phyloP scores from a whole-genome alignment of 768 basidiomycete genomes.

The Cantharellus anzutake region DNA sequence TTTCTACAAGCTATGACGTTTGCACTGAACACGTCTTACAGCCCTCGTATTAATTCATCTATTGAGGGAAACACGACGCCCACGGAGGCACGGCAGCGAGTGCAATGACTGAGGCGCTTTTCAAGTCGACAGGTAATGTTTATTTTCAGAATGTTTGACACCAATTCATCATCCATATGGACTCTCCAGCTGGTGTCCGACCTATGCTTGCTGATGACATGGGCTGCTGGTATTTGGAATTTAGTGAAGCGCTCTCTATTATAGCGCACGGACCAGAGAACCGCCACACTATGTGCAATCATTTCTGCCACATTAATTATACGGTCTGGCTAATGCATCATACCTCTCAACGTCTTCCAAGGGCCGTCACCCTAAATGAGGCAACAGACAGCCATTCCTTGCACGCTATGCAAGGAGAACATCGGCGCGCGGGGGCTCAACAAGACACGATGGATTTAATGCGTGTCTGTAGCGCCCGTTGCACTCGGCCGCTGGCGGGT shows the following conservation, averaged over 20 bases:
- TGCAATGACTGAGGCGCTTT: conserved; percentile 74
- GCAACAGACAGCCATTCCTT: too few relatives aligned
- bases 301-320: too few relatives aligned
- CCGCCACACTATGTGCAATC: too few relatives aligned
- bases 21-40: neutral
- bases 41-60: conserved; percentile 8
- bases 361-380: too few relatives aligned
- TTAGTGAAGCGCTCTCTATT: conserved; percentile 73
- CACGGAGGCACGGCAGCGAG: conserved; percentile 86
- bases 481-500: too few relatives aligned
- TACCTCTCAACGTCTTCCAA: too few relatives aligned
- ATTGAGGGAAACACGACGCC: conserved; percentile 82
- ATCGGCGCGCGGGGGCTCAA: too few relatives aligned
- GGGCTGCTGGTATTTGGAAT: conserved; percentile 84
- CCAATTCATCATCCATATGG: conserved; percentile 19
- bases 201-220: conserved; percentile 83
- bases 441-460: too few relatives aligned
- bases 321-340: too few relatives aligned
- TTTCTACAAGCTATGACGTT: neutral
- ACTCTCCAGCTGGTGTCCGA: conserved; percentile 64
- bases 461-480: too few relatives aligned
- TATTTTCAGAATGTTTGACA: conserved; percentile 12
- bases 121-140: conserved; percentile 76
- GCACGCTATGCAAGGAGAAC: too few relatives aligned
- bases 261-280: too few relatives aligned